A percentile compares a stretch with the other conserved stretches of the same genome.
Conservation (phyloP, 768 basidiomycete species). For the Leucocoprinus birnbaumii region DNA sequence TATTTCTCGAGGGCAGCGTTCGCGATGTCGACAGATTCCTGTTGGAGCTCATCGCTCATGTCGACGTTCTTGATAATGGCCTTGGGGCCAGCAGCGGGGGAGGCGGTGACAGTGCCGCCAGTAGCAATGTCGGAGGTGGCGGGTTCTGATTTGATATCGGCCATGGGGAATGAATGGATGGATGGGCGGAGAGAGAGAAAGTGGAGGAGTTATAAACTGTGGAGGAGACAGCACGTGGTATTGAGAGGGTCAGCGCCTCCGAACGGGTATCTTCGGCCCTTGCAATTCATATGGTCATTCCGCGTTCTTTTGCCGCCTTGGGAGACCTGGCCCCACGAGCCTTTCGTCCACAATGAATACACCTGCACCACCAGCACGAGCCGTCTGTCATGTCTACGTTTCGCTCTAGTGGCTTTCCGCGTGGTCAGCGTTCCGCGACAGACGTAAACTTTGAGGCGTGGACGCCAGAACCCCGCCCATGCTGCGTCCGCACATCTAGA, state of each 20-base stretch:
- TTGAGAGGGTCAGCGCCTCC: conserved; percentile 4
- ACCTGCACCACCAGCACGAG: conserved; percentile 10
- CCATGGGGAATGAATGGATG: conserved; percentile 29
- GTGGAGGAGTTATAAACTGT: conserved; percentile 1
- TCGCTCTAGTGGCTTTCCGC: not conserved
- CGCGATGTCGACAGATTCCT: conserved; percentile 88
- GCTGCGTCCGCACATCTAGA: conserved; percentile 4
- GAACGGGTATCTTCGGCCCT: conserved; percentile 6
- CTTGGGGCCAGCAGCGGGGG: conserved; percentile 44
- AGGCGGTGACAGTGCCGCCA: conserved; percentile 33
- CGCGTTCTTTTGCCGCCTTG: conserved; percentile 12
- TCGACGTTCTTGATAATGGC: conserved; percentile 96
- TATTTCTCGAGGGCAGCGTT: conserved; percentile 84
- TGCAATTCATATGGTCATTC: conserved; percentile 8
- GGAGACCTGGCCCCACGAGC: conserved; percentile 7
- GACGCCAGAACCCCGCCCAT: conserved; percentile 1
- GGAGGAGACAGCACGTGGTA: conserved; percentile 7
- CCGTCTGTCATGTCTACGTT: not conserved
- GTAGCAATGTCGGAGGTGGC: conserved; percentile 55
- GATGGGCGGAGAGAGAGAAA: not conserved
- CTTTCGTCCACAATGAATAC: conserved; percentile 3
- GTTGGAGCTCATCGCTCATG: conserved; percentile 96
- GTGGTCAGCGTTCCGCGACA: not conserved
- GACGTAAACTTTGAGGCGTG: conserved; percentile 7
- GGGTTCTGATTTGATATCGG: conserved; percentile 54